Percentiles rank a stretch among this genome's conserved stretches.
These are phyloP conservation scores for Fagopyrum homotropicum DNA, from an alignment of 148 eudicot genomes.

Conservation along the genomic window DNA sequence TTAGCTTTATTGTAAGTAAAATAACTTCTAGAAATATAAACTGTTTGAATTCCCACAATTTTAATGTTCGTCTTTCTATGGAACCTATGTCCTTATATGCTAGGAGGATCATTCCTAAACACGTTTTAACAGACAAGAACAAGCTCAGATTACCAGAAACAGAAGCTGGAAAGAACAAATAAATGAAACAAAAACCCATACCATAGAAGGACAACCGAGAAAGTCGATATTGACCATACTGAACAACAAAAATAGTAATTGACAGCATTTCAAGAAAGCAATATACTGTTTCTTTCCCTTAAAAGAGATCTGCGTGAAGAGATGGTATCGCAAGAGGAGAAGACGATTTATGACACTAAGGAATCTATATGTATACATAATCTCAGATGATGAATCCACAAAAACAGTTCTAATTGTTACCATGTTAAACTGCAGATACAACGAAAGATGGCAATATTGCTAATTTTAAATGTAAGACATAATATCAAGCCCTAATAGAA, in stretches of 20 bases:
- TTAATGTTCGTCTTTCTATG: too few relatives aligned
- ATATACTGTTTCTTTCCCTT: not conserved
- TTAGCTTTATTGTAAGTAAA: too few relatives aligned
- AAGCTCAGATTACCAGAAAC: not conserved
- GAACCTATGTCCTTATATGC: too few relatives aligned
- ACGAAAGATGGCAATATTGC: not conserved
- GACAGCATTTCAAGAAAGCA: not conserved
- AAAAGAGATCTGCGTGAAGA: not conserved
- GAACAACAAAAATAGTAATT: not conserved
- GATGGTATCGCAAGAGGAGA: not conserved
- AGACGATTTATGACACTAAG: not conserved
- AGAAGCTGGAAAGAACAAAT: not conserved
- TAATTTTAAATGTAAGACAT: not conserved
- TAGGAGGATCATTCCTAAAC: too few relatives aligned
- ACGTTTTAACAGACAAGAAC: not conserved
- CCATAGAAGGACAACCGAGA: not conserved
- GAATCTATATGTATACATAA: not conserved
- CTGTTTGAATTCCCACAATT: too few relatives aligned
- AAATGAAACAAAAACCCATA: not conserved
- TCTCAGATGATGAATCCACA: not conserved
- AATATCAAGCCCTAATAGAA: not conserved
- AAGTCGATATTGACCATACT: not conserved
- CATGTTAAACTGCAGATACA: not conserved
- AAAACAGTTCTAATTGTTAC: not conserved
- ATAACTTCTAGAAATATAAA: too few relatives aligned